phyloP scores from a whole-genome alignment of 257 asterid genomes.

The Fraxinus cuspidata region DNA sequence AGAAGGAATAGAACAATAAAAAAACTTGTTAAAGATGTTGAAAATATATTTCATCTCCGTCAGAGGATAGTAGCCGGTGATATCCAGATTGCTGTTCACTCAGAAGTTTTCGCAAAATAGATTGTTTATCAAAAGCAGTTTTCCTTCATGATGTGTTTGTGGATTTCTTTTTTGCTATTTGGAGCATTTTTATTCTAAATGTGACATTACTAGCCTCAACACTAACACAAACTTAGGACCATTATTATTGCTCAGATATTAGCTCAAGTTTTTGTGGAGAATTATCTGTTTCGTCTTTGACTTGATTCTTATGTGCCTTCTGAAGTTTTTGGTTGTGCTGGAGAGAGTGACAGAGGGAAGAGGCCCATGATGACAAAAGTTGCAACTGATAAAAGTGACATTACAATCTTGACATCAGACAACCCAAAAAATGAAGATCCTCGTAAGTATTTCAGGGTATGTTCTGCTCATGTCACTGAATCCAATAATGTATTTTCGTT shows the following conservation, averaged over 20 bases:
- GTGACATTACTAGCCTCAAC: constrained; percentile 6
- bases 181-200: background rate
- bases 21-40: background rate
- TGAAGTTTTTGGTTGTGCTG: constrained; percentile 82
- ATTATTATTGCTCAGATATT: background rate
- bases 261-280: background rate
- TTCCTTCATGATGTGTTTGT: background rate
- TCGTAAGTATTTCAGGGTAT: constrained; percentile 50
- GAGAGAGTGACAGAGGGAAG: constrained; percentile 88
- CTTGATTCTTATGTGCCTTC: constrained; percentile 23
- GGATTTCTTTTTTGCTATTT: background rate
- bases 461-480: constrained; percentile 13
- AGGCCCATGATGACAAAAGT: constrained; percentile 92
- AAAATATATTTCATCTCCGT: background rate
- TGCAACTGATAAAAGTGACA: constrained; percentile 86
- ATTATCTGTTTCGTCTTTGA: constrained; percentile 27
- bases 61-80: background rate
- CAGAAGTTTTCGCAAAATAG: background rate
- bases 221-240: constrained; percentile 4
- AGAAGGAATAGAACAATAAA: background rate
- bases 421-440: constrained; percentile 92
- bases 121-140: background rate
- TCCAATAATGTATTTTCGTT: background rate
- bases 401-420: constrained; percentile 88
- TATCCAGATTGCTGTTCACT: background rate